Base-by-base conservation (phyloP, 2,329 filamentous ascomycete species). In the Hirsutella minnesotensis region DNA sequence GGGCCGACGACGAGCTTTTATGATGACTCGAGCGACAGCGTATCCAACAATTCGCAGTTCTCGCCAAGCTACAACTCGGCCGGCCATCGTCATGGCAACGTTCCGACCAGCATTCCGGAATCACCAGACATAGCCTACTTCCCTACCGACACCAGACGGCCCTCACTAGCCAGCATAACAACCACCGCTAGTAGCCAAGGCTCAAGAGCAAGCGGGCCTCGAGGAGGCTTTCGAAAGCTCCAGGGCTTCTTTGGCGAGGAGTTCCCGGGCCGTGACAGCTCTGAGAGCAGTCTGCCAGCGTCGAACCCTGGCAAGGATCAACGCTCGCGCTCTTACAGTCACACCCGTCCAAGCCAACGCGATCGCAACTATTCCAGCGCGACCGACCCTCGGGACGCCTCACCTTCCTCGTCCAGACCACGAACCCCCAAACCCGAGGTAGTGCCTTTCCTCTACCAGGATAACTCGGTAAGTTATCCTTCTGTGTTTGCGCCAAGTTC, bases 381-480 rank as follows among this genome's bases (percentile, higher is more conserved):
- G 42, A 81, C 79, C 42, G 79, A 92, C 56, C 76, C 81, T 49
- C 71, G 81, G 47, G 82, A 89, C 49, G 73, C 72, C 38, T 94
- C 89, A 42, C 87, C 87, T 34, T 75, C 77, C 41, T 79, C 77
- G 27, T 88, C 84, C 22, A 75, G 86, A 51, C 86, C 89, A 39
- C 76, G 83, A 53, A 94, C 86, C n/a, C 88, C 89, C 12, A 72
- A 88, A 41, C 86, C 86, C 56, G 90, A 96, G 63, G 88, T 98
- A 45, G 92, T 94, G 33, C 92, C 92, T n/a, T 98, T 95, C 73
- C 74, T 94, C 48, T 96, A 92, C 59, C 92, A 96, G 63, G 86
- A 92, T 46, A 65, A 64, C 45, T 59, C 86, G 67, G 82, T 86
- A 62, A 69, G 79, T 73, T 48, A 29, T 20, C 33, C 42, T 9